Percentiles rank a stretch among this genome's conserved stretches.
Evolutionary conservation across 805 yeast species (phyloP).

Genomic region (Ogataea parapolymorpha): DNA sequence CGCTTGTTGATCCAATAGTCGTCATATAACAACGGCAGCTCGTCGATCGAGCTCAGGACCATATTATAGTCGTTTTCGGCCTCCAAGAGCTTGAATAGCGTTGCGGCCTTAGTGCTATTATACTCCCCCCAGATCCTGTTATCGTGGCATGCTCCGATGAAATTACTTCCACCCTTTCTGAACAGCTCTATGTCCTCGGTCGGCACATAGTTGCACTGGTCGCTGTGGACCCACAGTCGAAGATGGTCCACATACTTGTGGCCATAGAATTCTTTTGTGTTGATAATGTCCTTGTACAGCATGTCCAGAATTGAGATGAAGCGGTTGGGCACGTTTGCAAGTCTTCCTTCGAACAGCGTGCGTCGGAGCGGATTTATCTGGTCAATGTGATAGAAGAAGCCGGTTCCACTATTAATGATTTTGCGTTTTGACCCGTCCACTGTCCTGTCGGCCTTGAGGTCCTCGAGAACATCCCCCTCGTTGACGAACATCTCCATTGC

Average conservation of each 20-base stretch:
- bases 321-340: constrained; percentile 29
- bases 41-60: constrained; percentile 22
- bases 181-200: constrained; percentile 37
- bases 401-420: constrained; percentile 36
- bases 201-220: constrained; percentile 40
- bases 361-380: constrained; percentile 27
- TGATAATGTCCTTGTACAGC: constrained; percentile 25
- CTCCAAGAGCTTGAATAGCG: constrained; percentile 25
- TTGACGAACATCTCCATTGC: constrained; percentile 16
- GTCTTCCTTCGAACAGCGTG: constrained; percentile 30
- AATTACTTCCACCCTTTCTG: constrained; percentile 33
- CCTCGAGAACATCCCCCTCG: constrained; percentile 20
- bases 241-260: constrained; percentile 35
- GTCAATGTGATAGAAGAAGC: constrained; percentile 30
- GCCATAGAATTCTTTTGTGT: constrained; percentile 23
- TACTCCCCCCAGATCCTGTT: constrained; percentile 37
- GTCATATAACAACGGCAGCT: constrained; percentile 25
- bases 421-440: constrained; percentile 21
- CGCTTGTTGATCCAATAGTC: constrained; percentile 27
- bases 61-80: constrained; percentile 14
- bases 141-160: constrained; percentile 43
- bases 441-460: constrained; percentile 14
- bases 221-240: constrained; percentile 36
- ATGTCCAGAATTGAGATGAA: constrained; percentile 21
- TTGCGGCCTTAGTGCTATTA: constrained; percentile 32